These are phyloP conservation scores for Penicillium expansum DNA, from an alignment of 2,329 filamentous ascomycete species.

Conservation along the genomic window DNA sequence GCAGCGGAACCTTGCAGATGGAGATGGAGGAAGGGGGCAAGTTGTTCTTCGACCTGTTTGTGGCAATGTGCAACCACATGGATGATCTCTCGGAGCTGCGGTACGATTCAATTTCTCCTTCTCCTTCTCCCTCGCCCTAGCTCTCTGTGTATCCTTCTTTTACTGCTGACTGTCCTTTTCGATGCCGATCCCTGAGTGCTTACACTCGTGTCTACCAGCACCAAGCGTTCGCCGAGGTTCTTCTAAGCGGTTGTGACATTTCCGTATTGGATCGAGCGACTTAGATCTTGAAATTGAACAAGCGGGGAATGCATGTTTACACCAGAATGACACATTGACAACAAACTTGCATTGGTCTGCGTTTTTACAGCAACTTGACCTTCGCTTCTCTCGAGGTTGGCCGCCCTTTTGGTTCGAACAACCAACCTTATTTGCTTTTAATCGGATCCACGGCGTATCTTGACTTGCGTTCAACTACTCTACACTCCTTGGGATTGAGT, in stretches of 20 bases:
- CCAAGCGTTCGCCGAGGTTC: constrained; percentile 53
- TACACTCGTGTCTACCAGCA: constrained; percentile 36
- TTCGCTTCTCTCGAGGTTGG: constrained; percentile 48
- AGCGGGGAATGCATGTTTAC: constrained; percentile 18
- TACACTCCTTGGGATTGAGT: constrained; percentile 18
- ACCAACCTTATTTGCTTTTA: constrained; percentile 30
- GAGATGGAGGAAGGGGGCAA: constrained; percentile 95
- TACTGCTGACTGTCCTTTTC: constrained; percentile 17
- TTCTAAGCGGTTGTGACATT: constrained; percentile 45
- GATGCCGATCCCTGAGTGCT: constrained; percentile 17
- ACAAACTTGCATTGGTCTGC: constrained; percentile 23
- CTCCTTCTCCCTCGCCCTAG: constrained; percentile 9
- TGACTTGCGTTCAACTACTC: constrained; percentile 31
- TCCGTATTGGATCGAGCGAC: constrained; percentile 29
- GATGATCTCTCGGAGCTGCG: constrained; percentile 90
- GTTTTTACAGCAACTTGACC: constrained; percentile 30
- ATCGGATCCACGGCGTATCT: constrained; percentile 27
- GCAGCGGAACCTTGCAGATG: constrained; percentile 96
- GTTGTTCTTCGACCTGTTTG: constrained; percentile 97
- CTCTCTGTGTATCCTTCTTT: constrained; percentile 11
- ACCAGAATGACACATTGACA: constrained; percentile 40
- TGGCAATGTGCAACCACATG: constrained; percentile 96
- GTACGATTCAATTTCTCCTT: constrained; percentile 50
- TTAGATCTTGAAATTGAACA: constrained; percentile 27
- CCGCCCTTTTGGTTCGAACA: constrained; percentile 44